Evolutionary conservation across 208 protist species (phyloP).

Genomic region (Novymonas esmeraldas): DNA sequence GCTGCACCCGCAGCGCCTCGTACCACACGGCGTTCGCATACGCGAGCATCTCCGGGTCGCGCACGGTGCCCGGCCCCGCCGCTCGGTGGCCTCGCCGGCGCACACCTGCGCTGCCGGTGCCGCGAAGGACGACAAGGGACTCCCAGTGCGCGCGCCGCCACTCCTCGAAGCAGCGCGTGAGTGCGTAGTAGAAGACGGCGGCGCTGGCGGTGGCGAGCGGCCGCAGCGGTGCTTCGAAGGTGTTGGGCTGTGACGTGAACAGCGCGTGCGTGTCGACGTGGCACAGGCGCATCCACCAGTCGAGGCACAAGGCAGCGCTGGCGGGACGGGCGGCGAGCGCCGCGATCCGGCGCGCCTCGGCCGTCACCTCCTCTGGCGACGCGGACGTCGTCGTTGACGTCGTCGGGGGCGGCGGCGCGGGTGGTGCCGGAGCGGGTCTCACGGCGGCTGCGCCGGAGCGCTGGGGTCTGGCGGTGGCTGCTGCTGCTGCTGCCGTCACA

Average conservation of each 20-base stretch:
- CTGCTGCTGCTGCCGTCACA: too few relatives aligned
- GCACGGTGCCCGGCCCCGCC: slow-evolving; percentile 7
- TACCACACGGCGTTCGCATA: slow-evolving; percentile 45
- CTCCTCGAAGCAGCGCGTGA: slow-evolving; percentile 29
- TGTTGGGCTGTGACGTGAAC: slow-evolving; percentile 20
- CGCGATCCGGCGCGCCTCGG: slow-evolving; percentile 15
- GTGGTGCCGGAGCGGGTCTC: neutral
- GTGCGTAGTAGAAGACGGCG: slow-evolving; percentile 31
- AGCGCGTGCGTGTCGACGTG: slow-evolving; percentile 31
- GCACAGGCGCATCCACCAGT: slow-evolving; percentile 37
- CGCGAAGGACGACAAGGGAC: slow-evolving; percentile 18
- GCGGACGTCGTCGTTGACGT: neutral
- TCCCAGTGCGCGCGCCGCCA: slow-evolving; percentile 45
- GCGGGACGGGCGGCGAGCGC: slow-evolving; percentile 7
- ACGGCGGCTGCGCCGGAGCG: too few relatives aligned
- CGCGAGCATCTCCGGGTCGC: slow-evolving; percentile 20
- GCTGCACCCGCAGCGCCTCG: slow-evolving; percentile 70
- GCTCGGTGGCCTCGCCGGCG: neutral
- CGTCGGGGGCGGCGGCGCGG: neutral
- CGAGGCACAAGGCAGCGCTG: slow-evolving; percentile 22
- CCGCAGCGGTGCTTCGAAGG: slow-evolving; percentile 31
- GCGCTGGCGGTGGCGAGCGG: slow-evolving; percentile 19
- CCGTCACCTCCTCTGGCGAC: neutral
- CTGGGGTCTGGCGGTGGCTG: too few relatives aligned
- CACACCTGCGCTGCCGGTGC: neutral